Evolutionary conservation across 176 grass and related monocot species (phyloP).

Genomic region (Lolium multiflorum): DNA sequence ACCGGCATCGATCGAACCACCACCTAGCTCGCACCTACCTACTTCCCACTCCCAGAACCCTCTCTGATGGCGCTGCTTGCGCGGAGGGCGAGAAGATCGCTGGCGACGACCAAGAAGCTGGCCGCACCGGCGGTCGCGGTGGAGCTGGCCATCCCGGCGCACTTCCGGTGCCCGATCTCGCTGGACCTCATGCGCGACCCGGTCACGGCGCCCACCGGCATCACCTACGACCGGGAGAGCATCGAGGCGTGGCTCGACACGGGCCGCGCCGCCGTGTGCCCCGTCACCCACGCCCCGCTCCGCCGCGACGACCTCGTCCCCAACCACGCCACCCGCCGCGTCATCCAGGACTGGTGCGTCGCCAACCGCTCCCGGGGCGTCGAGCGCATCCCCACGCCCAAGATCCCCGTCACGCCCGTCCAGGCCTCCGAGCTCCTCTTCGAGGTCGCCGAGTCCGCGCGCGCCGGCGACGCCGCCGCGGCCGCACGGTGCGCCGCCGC

Average conservation of each 20-base stretch:
- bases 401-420: conserved; percentile 74
- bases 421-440: conserved; percentile 65
- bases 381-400: conserved; percentile 92
- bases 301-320: conserved; percentile 76
- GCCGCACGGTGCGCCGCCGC: conserved; percentile 26
- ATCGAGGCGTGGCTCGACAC: conserved; percentile 88
- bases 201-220: conserved; percentile 70
- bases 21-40: neutral
- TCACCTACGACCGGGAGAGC: conserved; percentile 88
- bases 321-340: conserved; percentile 70
- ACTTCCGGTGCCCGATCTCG: conserved; percentile 91
- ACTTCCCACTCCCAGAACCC: neutral
- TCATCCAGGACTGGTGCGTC: conserved; percentile 98
- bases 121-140: neutral
- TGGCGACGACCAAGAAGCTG: conserved; percentile 9
- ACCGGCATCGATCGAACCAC: neutral
- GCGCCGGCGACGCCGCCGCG: neutral
- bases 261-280: conserved; percentile 61
- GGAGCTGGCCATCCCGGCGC: conserved; percentile 63
- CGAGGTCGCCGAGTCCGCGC: conserved; percentile 53
- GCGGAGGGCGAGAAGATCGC: conserved; percentile 38
- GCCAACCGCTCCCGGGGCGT: conserved; percentile 72
- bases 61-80: conserved; percentile 44
- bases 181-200: conserved; percentile 90
- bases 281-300: conserved; percentile 63